Evolutionary conservation across 2,329 filamentous ascomycete genomes (phyloP).

Genomic region (Cytospora piceicola): DNA sequence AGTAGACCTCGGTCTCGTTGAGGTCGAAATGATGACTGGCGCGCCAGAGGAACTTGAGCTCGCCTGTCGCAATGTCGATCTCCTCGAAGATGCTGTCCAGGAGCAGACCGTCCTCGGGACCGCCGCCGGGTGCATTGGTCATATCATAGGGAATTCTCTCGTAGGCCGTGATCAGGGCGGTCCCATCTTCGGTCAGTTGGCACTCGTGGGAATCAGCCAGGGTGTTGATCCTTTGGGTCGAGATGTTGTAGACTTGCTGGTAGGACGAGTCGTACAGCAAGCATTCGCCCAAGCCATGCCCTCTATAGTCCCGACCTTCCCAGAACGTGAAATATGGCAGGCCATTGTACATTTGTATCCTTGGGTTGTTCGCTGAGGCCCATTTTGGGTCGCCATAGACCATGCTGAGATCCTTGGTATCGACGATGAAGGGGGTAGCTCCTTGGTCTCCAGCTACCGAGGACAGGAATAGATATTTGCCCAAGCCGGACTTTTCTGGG

Average conservation of each 20-base stretch:
- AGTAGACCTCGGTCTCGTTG: conserved; percentile 31
- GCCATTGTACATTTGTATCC: conserved; percentile 29
- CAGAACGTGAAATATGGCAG: conserved; percentile 29
- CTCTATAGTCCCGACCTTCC: conserved; percentile 27
- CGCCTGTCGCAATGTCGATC: conserved; percentile 54
- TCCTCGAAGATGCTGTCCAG: conserved; percentile 47
- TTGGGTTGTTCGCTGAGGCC: conserved; percentile 28
- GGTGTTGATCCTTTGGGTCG: conserved; percentile 29
- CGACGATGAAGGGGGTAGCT: conserved; percentile 29
- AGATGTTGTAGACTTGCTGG: conserved; percentile 27
- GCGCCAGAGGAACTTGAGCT: conserved; percentile 55
- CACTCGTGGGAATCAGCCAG: conserved; percentile 43
- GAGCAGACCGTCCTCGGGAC: conserved; percentile 37
- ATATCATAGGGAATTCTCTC: conserved; percentile 37
- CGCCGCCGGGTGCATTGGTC: conserved; percentile 33
- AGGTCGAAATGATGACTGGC: conserved; percentile 40
- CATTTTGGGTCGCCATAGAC: conserved; percentile 29
- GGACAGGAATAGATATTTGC: conserved; percentile 26
- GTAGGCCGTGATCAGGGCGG: conserved; percentile 46
- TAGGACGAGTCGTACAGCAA: conserved; percentile 29
- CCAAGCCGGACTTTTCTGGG: conserved; percentile 24
- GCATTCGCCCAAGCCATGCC: conserved; percentile 28
- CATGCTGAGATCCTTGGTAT: conserved; percentile 28
- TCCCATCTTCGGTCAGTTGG: conserved; percentile 44
- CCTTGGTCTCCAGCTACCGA: conserved; percentile 15